Percentiles rank a stretch among this genome's conserved stretches.
Conservation (phyloP, 441 rosid species). For the Lepidium campestre region DNA sequence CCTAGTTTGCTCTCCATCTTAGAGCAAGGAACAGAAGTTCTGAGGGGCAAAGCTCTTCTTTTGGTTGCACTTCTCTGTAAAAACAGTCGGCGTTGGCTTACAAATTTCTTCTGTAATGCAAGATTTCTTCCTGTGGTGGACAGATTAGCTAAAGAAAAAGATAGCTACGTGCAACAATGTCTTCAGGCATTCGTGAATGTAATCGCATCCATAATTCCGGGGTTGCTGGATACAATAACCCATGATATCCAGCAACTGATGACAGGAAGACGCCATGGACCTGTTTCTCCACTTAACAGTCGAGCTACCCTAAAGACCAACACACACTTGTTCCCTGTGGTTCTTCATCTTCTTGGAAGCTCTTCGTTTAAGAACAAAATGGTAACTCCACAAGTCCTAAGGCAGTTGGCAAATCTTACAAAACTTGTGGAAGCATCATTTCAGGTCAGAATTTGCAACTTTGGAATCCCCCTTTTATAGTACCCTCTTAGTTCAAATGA, state of each 20-base stretch:
- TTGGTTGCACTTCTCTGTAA: conserved; percentile 86
- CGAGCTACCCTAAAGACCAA: conserved; percentile 65
- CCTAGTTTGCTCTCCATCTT: conserved; percentile 66
- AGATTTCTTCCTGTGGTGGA: conserved; percentile 76
- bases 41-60: conserved; percentile 75
- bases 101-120: conserved; percentile 72
- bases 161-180: conserved; percentile 68
- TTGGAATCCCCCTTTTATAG: neutral
- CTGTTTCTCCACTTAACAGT: conserved; percentile 47
- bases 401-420: conserved; percentile 76
- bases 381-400: conserved; percentile 58
- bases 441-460: conserved; percentile 50
- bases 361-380: conserved; percentile 70
- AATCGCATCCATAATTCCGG: conserved; percentile 67
- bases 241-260: conserved; percentile 81
- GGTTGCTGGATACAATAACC: conserved; percentile 64
- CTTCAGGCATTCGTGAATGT: conserved; percentile 63
- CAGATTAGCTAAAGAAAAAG: conserved; percentile 87
- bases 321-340: conserved; percentile 68
- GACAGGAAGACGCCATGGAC: conserved; percentile 86
- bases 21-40: conserved; percentile 86
- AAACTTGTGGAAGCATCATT: conserved; percentile 79
- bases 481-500: neutral
- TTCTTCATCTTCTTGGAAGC: conserved; percentile 90
- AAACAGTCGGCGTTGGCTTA: conserved; percentile 80